Evolutionary conservation across 257 asterid species (phyloP).

Genomic region (Solanum rostratum): DNA sequence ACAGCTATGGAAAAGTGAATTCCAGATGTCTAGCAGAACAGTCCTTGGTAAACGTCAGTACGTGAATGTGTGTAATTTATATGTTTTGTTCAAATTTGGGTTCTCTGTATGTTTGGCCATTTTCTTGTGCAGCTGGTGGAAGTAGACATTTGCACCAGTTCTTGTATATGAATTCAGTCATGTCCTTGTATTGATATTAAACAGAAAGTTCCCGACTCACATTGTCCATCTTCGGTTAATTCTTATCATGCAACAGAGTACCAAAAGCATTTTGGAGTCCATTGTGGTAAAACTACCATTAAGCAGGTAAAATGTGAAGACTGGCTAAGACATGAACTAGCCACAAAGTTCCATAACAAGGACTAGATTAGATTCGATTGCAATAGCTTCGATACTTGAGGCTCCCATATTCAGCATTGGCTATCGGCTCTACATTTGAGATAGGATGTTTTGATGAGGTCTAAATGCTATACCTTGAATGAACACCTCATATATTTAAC

Average conservation of each 20-base stretch:
- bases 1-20: neutral
- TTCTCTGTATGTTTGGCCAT: constrained; percentile 7
- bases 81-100: neutral
- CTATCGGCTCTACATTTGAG: neutral
- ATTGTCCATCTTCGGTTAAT: neutral
- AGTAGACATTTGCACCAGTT: neutral
- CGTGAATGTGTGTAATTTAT: neutral
- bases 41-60: neutral
- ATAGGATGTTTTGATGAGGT: neutral
- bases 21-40: neutral
- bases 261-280: neutral
- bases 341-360: neutral
- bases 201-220: neutral
- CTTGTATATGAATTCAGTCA: neutral
- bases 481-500: neutral
- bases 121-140: constrained; percentile 11
- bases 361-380: neutral
- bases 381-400: neutral
- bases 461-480: neutral
- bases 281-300: neutral
- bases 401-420: neutral
- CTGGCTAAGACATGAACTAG: neutral
- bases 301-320: neutral
- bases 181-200: neutral
- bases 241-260: neutral